These are phyloP conservation scores for Saprolegnia parasitica DNA, from an alignment of 352 stramenopile genomes.

Conservation along the genomic window DNA sequence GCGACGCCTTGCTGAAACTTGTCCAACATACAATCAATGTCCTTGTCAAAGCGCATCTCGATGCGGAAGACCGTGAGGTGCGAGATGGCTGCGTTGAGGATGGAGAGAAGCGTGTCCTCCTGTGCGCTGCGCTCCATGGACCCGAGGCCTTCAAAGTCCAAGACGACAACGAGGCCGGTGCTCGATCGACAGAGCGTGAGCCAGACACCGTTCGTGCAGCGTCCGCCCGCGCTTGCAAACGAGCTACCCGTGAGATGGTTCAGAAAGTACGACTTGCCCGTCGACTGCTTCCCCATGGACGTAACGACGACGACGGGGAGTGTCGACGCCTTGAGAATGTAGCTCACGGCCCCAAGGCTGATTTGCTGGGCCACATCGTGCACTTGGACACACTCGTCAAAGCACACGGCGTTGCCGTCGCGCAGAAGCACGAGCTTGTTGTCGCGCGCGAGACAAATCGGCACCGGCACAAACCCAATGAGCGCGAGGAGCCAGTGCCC, in stretches of 20 bases:
- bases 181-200: conserved; percentile 15
- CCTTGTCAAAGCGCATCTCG: conserved; percentile 74
- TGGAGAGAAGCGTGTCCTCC: conserved; percentile 70
- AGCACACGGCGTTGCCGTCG: conserved; percentile 39
- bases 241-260: conserved; percentile 71
- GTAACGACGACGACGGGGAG: conserved; percentile 32
- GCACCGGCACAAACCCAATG: conserved; percentile 65
- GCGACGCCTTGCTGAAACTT: conserved; percentile 64
- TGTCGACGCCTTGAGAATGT: conserved; percentile 11
- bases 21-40: conserved; percentile 60
- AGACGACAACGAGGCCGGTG: conserved; percentile 52
- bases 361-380: conserved; percentile 21
- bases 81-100: conserved; percentile 64
- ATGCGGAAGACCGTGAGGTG: conserved; percentile 72
- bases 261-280: conserved; percentile 73
- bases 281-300: conserved; percentile 63
- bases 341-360: conserved; percentile 29
- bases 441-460: conserved; percentile 60
- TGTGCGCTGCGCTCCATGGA: conserved; percentile 71
- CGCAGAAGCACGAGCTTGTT: conserved; percentile 53
- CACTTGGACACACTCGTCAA: not conserved
- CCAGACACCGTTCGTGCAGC: conserved; percentile 28
- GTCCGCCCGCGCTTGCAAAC: conserved; percentile 37
- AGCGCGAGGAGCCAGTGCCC: conserved; percentile 30
- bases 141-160: conserved; percentile 73